phyloP scores from a whole-genome alignment of 352 stramenopile species.

The Thraustochytrium sp. region DNA sequence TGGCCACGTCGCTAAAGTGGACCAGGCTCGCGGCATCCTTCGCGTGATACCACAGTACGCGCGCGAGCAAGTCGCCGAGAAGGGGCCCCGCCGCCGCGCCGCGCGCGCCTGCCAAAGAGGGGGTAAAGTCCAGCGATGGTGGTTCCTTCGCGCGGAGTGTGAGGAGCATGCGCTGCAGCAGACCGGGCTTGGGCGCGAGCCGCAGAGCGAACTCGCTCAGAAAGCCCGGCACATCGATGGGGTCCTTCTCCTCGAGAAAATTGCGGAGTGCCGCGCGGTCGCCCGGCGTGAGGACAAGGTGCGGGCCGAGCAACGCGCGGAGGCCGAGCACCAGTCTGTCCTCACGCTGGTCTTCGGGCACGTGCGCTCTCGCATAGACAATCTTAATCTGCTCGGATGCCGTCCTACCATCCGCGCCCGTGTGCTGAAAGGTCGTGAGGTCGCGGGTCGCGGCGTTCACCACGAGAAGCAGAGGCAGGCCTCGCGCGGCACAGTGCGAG shows the following conservation, averaged over 20 bases:
- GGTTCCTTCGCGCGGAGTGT: background rate
- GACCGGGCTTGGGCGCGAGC: background rate
- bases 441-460: conserved; percentile 31
- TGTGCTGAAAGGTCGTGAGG: conserved; percentile 14
- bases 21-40: background rate
- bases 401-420: background rate
- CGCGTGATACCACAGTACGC: background rate
- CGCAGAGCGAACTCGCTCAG: conserved; percentile 37
- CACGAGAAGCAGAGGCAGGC: conserved; percentile 15
- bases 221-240: background rate
- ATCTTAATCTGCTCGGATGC: conserved; percentile 32
- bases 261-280: background rate
- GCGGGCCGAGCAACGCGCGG: background rate
- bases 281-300: background rate
- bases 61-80: conserved; percentile 1
- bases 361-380: background rate
- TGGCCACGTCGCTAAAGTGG: conserved; percentile 29
- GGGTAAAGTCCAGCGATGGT: background rate
- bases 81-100: no score
- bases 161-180: conserved; percentile 22
- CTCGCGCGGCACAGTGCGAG: background rate
- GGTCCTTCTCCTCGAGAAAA: conserved; percentile 8
- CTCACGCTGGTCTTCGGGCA: background rate
- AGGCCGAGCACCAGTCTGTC: conserved; percentile 6
- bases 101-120: no score